phyloP scores from a whole-genome alignment of 169 alveolate genomes.

The Eimeria praecox region DNA sequence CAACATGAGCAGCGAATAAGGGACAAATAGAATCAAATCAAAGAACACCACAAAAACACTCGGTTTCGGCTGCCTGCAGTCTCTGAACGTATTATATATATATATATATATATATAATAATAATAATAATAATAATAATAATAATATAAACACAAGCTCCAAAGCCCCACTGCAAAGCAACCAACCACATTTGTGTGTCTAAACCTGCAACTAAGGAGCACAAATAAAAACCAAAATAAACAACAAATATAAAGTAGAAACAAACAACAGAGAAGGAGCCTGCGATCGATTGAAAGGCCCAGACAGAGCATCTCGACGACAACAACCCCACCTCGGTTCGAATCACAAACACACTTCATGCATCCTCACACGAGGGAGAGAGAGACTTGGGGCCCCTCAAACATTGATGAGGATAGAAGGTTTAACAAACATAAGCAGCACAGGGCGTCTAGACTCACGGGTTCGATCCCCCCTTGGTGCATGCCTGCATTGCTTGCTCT shows the following conservation, averaged over 20 bases:
- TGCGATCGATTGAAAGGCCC: not conserved
- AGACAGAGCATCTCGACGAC: not conserved
- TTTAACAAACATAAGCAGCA: not conserved
- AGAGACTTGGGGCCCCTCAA: not conserved
- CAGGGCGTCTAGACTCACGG: not conserved
- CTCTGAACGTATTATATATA: too few relatives aligned
- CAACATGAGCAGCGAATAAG: not conserved
- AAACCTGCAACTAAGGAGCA: not conserved
- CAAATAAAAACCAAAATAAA: not conserved
- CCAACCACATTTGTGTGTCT: too few relatives aligned
- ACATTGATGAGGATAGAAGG: not conserved
- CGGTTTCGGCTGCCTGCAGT: not conserved
- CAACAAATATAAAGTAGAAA: not conserved
- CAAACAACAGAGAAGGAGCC: not conserved
- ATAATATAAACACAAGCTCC: too few relatives aligned
- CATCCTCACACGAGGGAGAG: not conserved
- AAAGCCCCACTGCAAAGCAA: too few relatives aligned
- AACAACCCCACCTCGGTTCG: not conserved
- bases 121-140: too few relatives aligned
- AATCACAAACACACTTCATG: not conserved
- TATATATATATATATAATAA: too few relatives aligned
- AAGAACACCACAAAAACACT: not conserved
- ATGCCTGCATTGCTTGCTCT: not conserved
- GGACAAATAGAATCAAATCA: not conserved
- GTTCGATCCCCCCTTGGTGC: not conserved